Conservation (phyloP, 2,329 filamentous ascomycete species). For the Blastomyces gilchristii region DNA sequence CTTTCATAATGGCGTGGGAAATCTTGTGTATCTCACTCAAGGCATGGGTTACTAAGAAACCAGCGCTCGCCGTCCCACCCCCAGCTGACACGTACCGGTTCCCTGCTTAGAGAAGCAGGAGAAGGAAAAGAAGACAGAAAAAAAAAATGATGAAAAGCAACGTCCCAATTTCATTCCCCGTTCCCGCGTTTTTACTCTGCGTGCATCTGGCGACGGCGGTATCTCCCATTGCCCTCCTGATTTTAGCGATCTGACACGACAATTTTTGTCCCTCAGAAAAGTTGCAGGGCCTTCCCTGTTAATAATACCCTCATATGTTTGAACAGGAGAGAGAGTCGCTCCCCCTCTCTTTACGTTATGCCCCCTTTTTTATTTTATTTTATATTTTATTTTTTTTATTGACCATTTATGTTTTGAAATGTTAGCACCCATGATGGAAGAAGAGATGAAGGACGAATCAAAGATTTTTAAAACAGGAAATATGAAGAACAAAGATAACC, state of each 20-base stretch:
- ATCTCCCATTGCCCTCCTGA: background rate
- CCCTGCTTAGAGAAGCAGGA: background rate
- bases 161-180: background rate
- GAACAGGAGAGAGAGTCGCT: background rate
- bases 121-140: background rate
- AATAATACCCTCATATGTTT: background rate
- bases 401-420: background rate
- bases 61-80: slow-evolving; percentile 23
- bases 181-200: background rate
- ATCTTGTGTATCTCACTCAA: slow-evolving; percentile 71
- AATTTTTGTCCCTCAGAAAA: background rate
- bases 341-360: background rate
- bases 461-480: background rate
- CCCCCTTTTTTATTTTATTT: background rate
- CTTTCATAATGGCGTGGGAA: slow-evolving; percentile 76
- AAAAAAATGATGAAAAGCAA: background rate
- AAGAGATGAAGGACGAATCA: background rate
- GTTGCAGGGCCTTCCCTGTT: background rate
- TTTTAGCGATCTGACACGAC: background rate
- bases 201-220: background rate
- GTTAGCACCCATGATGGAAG: background rate
- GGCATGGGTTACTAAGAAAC: slow-evolving; percentile 61
- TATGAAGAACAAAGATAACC: background rate
- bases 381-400: background rate
- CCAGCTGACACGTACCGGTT: background rate